Percentiles rank a stretch among this genome's conserved stretches.
Conservation (phyloP, 108 stramenopile species). For the Fragilaria crotonensis region DNA sequence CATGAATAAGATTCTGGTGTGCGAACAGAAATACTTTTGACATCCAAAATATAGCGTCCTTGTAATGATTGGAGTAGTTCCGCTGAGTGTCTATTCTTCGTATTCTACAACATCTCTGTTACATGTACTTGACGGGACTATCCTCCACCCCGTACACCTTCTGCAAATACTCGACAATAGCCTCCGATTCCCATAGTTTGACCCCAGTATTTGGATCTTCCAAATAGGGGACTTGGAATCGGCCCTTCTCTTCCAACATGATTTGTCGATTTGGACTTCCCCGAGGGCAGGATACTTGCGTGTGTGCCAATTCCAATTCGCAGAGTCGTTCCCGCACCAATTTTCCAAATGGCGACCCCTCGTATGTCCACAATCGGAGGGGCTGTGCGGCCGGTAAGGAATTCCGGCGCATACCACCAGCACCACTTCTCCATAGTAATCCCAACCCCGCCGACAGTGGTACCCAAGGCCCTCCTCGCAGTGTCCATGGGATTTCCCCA, state of each 20-base stretch:
- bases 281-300: slow-evolving; percentile 19
- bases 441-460: too few relatives aligned
- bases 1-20: too few relatives aligned
- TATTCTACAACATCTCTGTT: too few relatives aligned
- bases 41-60: too few relatives aligned
- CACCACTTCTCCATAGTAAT: too few relatives aligned
- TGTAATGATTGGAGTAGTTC: too few relatives aligned
- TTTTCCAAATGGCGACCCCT: slow-evolving; percentile 31
- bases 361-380: slow-evolving; percentile 27
- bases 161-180: slow-evolving; percentile 55
- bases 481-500: not conserved
- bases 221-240: slow-evolving; percentile 50
- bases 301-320: slow-evolving; percentile 18
- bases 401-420: not conserved
- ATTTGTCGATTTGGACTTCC: slow-evolving; percentile 30
- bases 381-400: slow-evolving; percentile 21
- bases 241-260: slow-evolving; percentile 15
- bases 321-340: slow-evolving; percentile 16
- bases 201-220: slow-evolving; percentile 59
- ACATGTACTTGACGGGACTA: slow-evolving; percentile 3
- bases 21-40: too few relatives aligned
- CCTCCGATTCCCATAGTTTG: slow-evolving; percentile 52
- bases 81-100: too few relatives aligned
- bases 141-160: slow-evolving; percentile 22
- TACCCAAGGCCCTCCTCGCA: too few relatives aligned